These are phyloP conservation scores for Globisporangium polare DNA, from an alignment of 352 stramenopile genomes.

Conservation along the genomic window DNA sequence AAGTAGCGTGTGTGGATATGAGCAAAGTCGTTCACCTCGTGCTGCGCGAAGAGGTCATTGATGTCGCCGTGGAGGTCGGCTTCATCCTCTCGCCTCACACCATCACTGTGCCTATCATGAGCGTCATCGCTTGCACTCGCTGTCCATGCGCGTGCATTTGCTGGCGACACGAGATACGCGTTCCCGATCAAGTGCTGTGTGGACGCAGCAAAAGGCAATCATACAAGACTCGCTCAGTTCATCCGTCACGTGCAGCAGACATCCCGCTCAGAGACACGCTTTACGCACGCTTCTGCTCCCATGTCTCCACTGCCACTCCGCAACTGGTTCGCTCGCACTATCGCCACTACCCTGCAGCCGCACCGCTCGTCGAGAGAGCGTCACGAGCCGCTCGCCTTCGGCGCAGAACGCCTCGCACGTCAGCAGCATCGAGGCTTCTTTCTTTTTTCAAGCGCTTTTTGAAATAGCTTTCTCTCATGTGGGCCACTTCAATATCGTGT, in stretches of 20 bases:
- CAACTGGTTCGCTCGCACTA: conserved; percentile 1
- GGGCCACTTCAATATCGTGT: neutral
- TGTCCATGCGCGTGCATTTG: conserved; percentile 22
- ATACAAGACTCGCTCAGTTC: neutral
- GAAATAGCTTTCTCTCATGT: conserved; percentile 8
- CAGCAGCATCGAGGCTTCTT: conserved; percentile 25
- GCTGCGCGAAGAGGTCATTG: conserved; percentile 6
- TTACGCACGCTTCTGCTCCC: conserved; percentile 40
- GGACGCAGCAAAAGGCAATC: neutral
- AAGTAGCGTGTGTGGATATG: neutral
- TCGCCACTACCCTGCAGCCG: conserved; percentile 3
- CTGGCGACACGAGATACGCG: conserved; percentile 59
- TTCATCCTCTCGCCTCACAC: neutral
- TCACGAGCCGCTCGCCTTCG: conserved; percentile 42
- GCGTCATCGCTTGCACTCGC: conserved; percentile 3
- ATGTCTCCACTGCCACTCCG: conserved; percentile 58
- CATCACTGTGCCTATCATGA: neutral
- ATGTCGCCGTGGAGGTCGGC: conserved; percentile 5
- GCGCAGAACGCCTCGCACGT: conserved; percentile 46
- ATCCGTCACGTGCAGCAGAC: too few relatives aligned
- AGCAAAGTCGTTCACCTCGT: conserved; percentile 6
- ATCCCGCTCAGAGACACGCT: neutral
- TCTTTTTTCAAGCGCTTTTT: neutral
- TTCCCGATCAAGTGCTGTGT: conserved; percentile 56
- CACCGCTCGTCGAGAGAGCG: conserved; percentile 28